Evolutionary conservation across 371 early-diverging fungal genomes (phyloP), one percentile per base, ranked within the genome.

Genomic region (Lichtheimia corymbifera): DNA sequence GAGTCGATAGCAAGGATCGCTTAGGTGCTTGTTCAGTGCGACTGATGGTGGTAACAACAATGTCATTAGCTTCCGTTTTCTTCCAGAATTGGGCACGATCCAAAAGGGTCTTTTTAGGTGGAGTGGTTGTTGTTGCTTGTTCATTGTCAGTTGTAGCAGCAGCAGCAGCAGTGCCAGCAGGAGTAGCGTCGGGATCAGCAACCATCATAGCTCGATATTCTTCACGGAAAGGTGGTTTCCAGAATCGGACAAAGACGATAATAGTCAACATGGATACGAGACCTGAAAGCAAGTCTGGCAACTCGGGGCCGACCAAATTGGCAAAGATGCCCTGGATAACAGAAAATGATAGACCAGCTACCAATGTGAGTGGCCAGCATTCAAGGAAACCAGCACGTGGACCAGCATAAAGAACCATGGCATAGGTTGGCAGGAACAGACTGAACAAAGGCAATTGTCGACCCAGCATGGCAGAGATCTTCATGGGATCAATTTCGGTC

Each of bases 241-340:
- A 81, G 45, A 70, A 81, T 30, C 76, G 82, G 9, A 78, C 78
- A 68, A 81, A 74, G 1, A 59, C 52, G 28, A 81, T 59, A 13
- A 71, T 58, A 12, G 70, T 35, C 15, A 78, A 42, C 22, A 81
- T 55, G 17, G 78, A 78, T 2, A 68, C 70, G 13, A 81, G 61
- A 53, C 78, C 82, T 42, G 78, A 78, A 61, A 78, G 73, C 30
- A 81, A 53, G 60, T 81, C 82, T 14, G 82, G 82, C 14, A 81
- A 64, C 55, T 81, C 82, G 25, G 77, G 76, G 4, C 76, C 76
- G 12, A 78, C 80, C 17, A 80, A 53, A 49, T 80, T 80, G 52
- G 77, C 63, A 61, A 79, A 79, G 42, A 79, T 61, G 25, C 53
- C 72, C 68, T 78, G 82, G 20, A 67, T 66, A 0, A 76, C 58